Percentiles rank a stretch among this genome's conserved stretches.
Evolutionary conservation across 23 red algal genomes (phyloP).

Genomic region (Agarophyton chilense): DNA sequence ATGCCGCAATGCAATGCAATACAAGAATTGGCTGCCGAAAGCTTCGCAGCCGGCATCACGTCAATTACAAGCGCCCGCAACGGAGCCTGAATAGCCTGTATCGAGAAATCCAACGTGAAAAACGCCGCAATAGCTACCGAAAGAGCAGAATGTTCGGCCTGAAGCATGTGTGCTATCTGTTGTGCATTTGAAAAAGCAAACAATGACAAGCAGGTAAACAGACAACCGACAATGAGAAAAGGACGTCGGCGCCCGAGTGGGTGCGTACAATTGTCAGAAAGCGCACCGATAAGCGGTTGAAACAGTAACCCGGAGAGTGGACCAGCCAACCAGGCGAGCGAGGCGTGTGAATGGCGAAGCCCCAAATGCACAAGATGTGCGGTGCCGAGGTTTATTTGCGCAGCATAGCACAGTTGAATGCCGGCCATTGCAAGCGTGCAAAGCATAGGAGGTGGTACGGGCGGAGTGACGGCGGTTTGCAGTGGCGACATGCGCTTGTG

Average conservation of each 20-base stretch:
- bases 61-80: constrained; percentile 88
- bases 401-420: constrained; percentile 85
- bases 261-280: constrained; percentile 70
- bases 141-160: constrained; percentile 10
- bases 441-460: constrained; percentile 33
- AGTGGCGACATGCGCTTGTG: not conserved
- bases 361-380: constrained; percentile 73
- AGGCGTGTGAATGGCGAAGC: constrained; percentile 40
- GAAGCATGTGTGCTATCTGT: constrained; percentile 10
- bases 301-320: constrained; percentile 86
- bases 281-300: constrained; percentile 81
- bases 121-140: constrained; percentile 75
- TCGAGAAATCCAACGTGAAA: constrained; percentile 91
- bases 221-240: constrained; percentile 76
- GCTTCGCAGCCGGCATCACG: constrained; percentile 59
- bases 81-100: constrained; percentile 91
- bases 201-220: constrained; percentile 66
- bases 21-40: constrained; percentile 78
- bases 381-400: constrained; percentile 83
- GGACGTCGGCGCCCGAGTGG: constrained; percentile 77
- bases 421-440: constrained; percentile 81
- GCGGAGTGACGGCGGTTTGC: not conserved
- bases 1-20: constrained; percentile 70
- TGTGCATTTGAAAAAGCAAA: constrained; percentile 68
- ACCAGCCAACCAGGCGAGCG: constrained; percentile 94